Percentiles rank a stretch among this genome's conserved stretches.
Conservation (phyloP, 345 rosid species). For the Cardamine occulta region DNA sequence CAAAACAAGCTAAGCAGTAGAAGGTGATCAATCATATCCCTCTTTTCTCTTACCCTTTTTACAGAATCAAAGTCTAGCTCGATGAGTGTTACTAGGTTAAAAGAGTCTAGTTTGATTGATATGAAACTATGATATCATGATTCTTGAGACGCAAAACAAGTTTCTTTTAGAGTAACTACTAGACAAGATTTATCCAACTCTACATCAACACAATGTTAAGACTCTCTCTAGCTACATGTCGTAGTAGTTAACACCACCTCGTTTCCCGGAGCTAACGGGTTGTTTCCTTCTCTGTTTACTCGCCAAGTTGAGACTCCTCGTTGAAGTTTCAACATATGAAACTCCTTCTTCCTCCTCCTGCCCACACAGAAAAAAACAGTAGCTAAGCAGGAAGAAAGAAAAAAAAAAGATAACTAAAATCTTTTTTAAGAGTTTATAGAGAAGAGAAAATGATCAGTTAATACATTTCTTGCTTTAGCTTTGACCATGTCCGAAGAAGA, state of each 20-base stretch:
- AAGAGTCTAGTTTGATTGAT: slow-evolving; percentile 32
- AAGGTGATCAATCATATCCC: slow-evolving; percentile 7
- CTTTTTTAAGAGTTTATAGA: background rate
- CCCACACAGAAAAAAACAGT: slow-evolving; percentile 14
- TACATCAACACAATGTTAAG: slow-evolving; percentile 9
- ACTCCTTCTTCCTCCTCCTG: slow-evolving; percentile 27
- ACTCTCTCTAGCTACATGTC: slow-evolving; percentile 31
- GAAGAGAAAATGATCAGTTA: slow-evolving; percentile 6
- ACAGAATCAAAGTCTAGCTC: slow-evolving; percentile 15
- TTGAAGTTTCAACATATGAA: slow-evolving; percentile 20
- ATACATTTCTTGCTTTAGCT: slow-evolving; percentile 25
- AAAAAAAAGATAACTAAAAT: background rate
- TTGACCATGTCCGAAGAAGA: slow-evolving; percentile 33
- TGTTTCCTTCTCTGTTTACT: slow-evolving; percentile 28
- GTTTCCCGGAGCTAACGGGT: slow-evolving; percentile 30
- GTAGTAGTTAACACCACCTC: slow-evolving; percentile 39
- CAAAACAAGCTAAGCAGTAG: slow-evolving; percentile 52
- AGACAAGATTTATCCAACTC: slow-evolving; percentile 5
- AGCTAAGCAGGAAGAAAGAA: background rate
- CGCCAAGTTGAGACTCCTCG: slow-evolving; percentile 23
- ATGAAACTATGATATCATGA: slow-evolving; percentile 20
- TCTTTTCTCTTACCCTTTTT: background rate
- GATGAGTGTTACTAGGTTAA: slow-evolving; percentile 28
- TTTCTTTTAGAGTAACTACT: slow-evolving; percentile 6
- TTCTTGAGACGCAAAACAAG: slow-evolving; percentile 15